phyloP scores from a whole-genome alignment of 2,329 filamentous ascomycete species.

The Ophiocordyceps polyrhachis-furcata region DNA sequence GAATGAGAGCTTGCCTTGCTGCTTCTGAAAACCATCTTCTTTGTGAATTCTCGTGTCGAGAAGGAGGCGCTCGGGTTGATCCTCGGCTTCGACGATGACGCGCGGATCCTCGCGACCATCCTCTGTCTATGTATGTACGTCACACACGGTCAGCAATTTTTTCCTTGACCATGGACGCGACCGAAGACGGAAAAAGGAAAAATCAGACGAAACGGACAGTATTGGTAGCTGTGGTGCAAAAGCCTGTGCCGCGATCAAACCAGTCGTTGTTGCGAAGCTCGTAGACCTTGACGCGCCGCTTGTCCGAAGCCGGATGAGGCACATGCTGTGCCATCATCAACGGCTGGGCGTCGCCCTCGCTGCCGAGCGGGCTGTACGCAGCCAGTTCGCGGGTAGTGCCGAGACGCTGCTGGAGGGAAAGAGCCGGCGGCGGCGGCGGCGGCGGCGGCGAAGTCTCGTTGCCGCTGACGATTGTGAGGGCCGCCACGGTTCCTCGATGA shows the following conservation, averaged over 20 bases:
- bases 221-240: constrained; percentile 64
- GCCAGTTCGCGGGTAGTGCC: constrained; percentile 34
- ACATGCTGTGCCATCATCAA: constrained; percentile 55
- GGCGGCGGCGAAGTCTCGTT: constrained; percentile 15
- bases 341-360: constrained; percentile 37
- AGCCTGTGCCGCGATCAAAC: constrained; percentile 94
- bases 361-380: constrained; percentile 27
- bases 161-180: neutral
- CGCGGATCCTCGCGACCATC: constrained; percentile 60
- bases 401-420: constrained; percentile 41
- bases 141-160: neutral
- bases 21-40: constrained; percentile 94
- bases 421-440: constrained; percentile 17
- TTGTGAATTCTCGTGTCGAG: constrained; percentile 81
- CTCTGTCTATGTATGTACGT: constrained; percentile 26
- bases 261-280: constrained; percentile 97
- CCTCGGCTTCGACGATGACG: constrained; percentile 85
- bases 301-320: constrained; percentile 49
- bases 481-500: constrained; percentile 29
- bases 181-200: neutral
- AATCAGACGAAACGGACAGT: constrained; percentile 36
- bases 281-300: constrained; percentile 90
- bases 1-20: constrained; percentile 53
- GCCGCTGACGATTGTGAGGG: constrained; percentile 35
- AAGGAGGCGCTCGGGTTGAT: constrained; percentile 64